Conservation (phyloP, 2,329 filamentous ascomycete genomes). For the Fusarium sp. region DNA sequence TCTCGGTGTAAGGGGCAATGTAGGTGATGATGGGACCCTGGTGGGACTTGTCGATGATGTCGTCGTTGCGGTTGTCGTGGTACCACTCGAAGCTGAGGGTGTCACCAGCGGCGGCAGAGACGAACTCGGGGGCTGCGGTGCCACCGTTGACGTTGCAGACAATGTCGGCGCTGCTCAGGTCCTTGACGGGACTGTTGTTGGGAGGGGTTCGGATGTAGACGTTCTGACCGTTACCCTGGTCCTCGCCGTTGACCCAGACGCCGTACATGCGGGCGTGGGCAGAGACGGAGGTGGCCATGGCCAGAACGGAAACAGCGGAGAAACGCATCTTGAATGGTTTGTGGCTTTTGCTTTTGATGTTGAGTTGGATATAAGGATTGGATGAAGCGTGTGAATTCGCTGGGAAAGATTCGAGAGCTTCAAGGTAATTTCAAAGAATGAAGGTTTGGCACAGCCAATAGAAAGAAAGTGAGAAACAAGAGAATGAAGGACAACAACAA, state of each 20-base stretch:
- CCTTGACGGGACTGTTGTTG: slow-evolving; percentile 56
- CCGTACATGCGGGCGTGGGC: slow-evolving; percentile 58
- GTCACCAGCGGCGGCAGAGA: slow-evolving; percentile 57
- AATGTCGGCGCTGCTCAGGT: slow-evolving; percentile 52
- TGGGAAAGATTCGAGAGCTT: slow-evolving; percentile 30
- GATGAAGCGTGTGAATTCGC: slow-evolving; percentile 33
- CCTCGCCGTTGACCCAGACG: slow-evolving; percentile 57
- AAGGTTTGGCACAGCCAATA: slow-evolving; percentile 44
- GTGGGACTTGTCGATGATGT: slow-evolving; percentile 62
- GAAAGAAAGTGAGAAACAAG: slow-evolving; percentile 42
- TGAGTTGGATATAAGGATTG: slow-evolving; percentile 35
- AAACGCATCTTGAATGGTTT: slow-evolving; percentile 49
- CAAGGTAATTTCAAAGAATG: slow-evolving; percentile 38
- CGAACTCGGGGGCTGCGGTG: slow-evolving; percentile 50
- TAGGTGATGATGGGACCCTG: slow-evolving; percentile 62
- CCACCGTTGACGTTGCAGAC: slow-evolving; percentile 56
- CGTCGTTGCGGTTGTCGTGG: slow-evolving; percentile 58
- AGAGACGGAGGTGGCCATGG: slow-evolving; percentile 50
- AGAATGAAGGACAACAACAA: slow-evolving; percentile 33
- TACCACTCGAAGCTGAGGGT: slow-evolving; percentile 59
- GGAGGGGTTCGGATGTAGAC: slow-evolving; percentile 55
- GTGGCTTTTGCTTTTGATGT: slow-evolving; percentile 10
- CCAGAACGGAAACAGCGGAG: slow-evolving; percentile 46
- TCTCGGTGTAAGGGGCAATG: slow-evolving; percentile 54
- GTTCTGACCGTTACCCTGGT: slow-evolving; percentile 53